These are phyloP conservation scores for Ceratocystis ficicola DNA, from an alignment of 2,329 filamentous ascomycete genomes.

Conservation along the genomic window DNA sequence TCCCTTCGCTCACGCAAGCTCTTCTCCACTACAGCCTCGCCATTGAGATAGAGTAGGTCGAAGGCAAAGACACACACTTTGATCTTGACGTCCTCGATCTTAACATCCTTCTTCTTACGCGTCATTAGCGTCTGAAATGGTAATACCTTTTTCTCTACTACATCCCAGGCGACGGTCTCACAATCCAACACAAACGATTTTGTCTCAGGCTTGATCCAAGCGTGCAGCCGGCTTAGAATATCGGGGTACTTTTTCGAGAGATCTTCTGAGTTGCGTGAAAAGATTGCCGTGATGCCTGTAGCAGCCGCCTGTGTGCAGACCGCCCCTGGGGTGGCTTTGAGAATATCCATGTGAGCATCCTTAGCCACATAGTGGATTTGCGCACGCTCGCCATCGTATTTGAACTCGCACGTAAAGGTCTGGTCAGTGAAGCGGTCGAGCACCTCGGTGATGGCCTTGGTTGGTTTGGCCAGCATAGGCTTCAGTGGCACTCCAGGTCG, in stretches of 20 bases:
- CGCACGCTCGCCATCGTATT: constrained; percentile 96
- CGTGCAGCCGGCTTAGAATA: constrained; percentile 73
- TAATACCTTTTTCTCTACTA: constrained; percentile 85
- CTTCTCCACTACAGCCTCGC: constrained; percentile 77
- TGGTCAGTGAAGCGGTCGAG: constrained; percentile 92
- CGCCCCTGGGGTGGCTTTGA: constrained; percentile 46
- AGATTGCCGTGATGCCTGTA: constrained; percentile 72
- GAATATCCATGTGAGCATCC: constrained; percentile 58
- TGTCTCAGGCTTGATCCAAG: constrained; percentile 81
- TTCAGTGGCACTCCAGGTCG: constrained; percentile 90
- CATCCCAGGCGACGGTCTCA: constrained; percentile 94
- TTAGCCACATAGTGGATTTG: constrained; percentile 95
- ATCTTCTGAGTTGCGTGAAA: constrained; percentile 95
- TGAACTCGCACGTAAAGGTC: constrained; percentile 96
- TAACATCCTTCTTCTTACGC: constrained; percentile 92
- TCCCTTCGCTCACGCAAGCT: constrained; percentile 71
- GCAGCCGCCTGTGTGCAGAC: constrained; percentile 50
- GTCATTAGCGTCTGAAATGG: constrained; percentile 99
- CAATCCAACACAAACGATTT: constrained; percentile 97
- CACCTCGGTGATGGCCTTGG: constrained; percentile 95
- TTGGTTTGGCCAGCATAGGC: constrained; percentile 97
- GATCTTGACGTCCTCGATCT: constrained; percentile 86
- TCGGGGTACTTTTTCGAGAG: constrained; percentile 96
- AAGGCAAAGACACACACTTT: constrained; percentile 97
- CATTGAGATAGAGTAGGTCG: constrained; percentile 86